phyloP scores from a whole-genome alignment of 1,284 basidiomycete species.

The Paramarasmius palmivorus region DNA sequence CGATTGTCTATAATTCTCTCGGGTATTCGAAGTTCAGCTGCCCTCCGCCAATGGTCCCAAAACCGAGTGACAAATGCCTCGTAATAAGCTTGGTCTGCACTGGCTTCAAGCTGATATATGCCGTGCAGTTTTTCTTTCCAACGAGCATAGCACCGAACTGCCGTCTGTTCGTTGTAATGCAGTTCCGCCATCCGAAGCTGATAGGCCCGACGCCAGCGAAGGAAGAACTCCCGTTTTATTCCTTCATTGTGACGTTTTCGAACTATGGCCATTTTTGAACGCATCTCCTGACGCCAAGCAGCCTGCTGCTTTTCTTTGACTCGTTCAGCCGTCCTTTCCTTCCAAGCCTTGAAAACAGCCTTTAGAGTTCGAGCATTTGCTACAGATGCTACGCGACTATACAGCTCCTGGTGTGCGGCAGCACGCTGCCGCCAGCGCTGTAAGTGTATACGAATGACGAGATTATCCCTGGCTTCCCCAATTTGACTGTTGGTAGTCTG shows the following conservation, averaged over 20 bases:
- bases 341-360: conserved; percentile 48
- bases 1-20: conserved; percentile 30
- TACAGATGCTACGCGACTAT: conserved; percentile 38
- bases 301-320: conserved; percentile 40
- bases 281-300: conserved; percentile 68
- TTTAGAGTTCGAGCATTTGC: conserved; percentile 45
- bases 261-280: conserved; percentile 60
- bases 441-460: conserved; percentile 56
- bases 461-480: conserved; percentile 53
- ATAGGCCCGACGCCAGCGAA: conserved; percentile 59
- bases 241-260: conserved; percentile 52
- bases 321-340: conserved; percentile 41
- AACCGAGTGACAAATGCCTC: conserved; percentile 35
- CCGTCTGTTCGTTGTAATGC: conserved; percentile 44
- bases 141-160: conserved; percentile 40
- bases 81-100: conserved; percentile 47
- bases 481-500: conserved; percentile 69
- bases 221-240: conserved; percentile 55
- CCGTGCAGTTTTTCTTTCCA: conserved; percentile 51
- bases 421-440: conserved; percentile 55
- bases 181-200: conserved; percentile 48
- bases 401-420: conserved; percentile 35
- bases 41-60: conserved; percentile 60
- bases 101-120: conserved; percentile 43
- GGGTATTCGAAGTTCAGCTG: conserved; percentile 42